Evolutionary conservation across 345 rosid species (phyloP).

Genomic region (Citrus cavaleriei): DNA sequence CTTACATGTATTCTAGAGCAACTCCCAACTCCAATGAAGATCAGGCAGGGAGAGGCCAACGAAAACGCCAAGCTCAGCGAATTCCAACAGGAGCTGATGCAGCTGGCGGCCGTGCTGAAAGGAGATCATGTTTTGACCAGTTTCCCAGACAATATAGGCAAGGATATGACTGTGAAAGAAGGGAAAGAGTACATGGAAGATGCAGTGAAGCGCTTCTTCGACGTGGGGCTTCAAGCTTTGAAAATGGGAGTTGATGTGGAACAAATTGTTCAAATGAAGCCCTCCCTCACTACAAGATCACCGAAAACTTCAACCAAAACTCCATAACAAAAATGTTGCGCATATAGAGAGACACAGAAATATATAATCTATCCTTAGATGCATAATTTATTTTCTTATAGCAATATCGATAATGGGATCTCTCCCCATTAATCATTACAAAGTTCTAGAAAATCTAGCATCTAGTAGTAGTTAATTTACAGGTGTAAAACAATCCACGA

Average conservation of each 20-base stretch:
- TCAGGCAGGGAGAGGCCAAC: slow-evolving; percentile 56
- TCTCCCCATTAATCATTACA: neutral
- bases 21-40: slow-evolving; percentile 55
- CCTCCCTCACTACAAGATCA: slow-evolving; percentile 73
- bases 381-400: neutral
- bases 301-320: slow-evolving; percentile 16
- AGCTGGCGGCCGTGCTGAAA: slow-evolving; percentile 74
- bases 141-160: slow-evolving; percentile 44
- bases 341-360: too few species aligned
- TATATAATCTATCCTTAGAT: too few species aligned
- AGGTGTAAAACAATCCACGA: slow-evolving; percentile 3
- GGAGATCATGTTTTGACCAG: slow-evolving; percentile 60
- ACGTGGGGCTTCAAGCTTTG: slow-evolving; percentile 55
- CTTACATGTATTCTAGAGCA: slow-evolving; percentile 19
- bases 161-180: slow-evolving; percentile 68
- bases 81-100: slow-evolving; percentile 79
- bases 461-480: neutral
- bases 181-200: slow-evolving; percentile 82
- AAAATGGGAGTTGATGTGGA: slow-evolving; percentile 78
- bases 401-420: neutral
- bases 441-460: neutral
- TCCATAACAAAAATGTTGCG: too few species aligned
- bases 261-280: slow-evolving; percentile 75
- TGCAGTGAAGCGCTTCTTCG: slow-evolving; percentile 70
- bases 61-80: slow-evolving; percentile 66